Conservation (phyloP, 2,329 filamentous ascomycete species). For the Apiospora pterosperma region DNA sequence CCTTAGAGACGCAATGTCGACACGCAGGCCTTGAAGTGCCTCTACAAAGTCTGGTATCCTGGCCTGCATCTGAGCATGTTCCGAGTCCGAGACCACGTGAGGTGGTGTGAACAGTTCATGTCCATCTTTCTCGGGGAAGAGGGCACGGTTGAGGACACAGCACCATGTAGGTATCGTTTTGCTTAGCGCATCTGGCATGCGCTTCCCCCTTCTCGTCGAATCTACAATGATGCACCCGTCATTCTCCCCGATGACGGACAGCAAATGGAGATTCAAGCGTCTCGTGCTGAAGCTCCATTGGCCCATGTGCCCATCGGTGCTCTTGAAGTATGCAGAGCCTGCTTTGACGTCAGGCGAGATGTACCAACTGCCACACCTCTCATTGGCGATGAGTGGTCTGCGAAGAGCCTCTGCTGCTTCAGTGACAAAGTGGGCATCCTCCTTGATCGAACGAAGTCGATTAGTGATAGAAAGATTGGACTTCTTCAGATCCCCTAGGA, state of each 20-base stretch:
- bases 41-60: slow-evolving; percentile 54
- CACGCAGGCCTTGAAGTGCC: slow-evolving; percentile 51
- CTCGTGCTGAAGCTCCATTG: slow-evolving; percentile 89
- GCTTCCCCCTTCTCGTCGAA: slow-evolving; percentile 87
- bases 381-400: slow-evolving; percentile 82
- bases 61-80: slow-evolving; percentile 73
- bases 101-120: slow-evolving; percentile 68
- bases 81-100: slow-evolving; percentile 68
- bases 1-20: slow-evolving; percentile 55
- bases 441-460: slow-evolving; percentile 73
- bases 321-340: slow-evolving; percentile 92
- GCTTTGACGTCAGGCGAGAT: slow-evolving; percentile 62
- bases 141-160: slow-evolving; percentile 72
- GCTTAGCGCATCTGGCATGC: slow-evolving; percentile 90
- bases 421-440: slow-evolving; percentile 73
- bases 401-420: slow-evolving; percentile 51
- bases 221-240: slow-evolving; percentile 87
- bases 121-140: slow-evolving; percentile 57
- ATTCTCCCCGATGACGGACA: slow-evolving; percentile 62
- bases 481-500: slow-evolving; percentile 69
- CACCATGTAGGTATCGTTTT: slow-evolving; percentile 96
- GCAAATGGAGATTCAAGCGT: slow-evolving; percentile 78
- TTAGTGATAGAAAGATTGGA: slow-evolving; percentile 77
- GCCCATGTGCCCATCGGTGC: slow-evolving; percentile 88
- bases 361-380: slow-evolving; percentile 96